Conservation (phyloP, 768 basidiomycete genomes). For the Ephemerocybe angulata region DNA sequence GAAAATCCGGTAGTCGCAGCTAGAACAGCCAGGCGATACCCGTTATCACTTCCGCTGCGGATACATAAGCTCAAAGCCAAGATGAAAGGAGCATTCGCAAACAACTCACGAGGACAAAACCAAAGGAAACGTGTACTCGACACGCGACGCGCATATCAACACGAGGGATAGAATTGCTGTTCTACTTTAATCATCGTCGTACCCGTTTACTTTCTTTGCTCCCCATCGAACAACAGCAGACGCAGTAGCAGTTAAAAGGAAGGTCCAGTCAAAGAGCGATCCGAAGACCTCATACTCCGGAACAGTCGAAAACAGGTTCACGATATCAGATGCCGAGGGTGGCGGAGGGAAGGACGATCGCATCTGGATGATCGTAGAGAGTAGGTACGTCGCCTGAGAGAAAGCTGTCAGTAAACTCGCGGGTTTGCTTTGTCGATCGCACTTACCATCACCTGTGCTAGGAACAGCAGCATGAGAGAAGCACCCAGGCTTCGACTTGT, state of each 20-base stretch:
- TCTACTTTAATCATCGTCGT: constrained; percentile 19
- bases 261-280: constrained; percentile 69
- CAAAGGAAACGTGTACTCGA: too few relatives aligned
- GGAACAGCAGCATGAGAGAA: constrained; percentile 69
- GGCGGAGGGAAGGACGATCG: constrained; percentile 77
- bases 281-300: constrained; percentile 75
- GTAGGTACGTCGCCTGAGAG: constrained; percentile 72
- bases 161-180: background rate
- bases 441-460: constrained; percentile 80
- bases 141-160: background rate
- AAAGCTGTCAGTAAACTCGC: constrained; percentile 1
- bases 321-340: background rate
- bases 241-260: constrained; percentile 54
- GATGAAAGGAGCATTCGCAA: background rate
- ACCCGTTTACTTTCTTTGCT: constrained; percentile 39
- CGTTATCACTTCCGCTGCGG: too few relatives aligned
- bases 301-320: constrained; percentile 67
- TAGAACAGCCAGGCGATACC: too few relatives aligned
- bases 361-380: constrained; percentile 79
- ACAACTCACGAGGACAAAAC: background rate
- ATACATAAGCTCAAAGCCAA: too few relatives aligned
- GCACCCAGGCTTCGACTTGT: constrained; percentile 69
- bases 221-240: constrained; percentile 55
- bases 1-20: too few relatives aligned
- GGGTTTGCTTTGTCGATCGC: constrained; percentile 3